These are phyloP conservation scores for Fusarium sp. DNA, from an alignment of 2,329 filamentous ascomycete species.

Conservation along the genomic window DNA sequence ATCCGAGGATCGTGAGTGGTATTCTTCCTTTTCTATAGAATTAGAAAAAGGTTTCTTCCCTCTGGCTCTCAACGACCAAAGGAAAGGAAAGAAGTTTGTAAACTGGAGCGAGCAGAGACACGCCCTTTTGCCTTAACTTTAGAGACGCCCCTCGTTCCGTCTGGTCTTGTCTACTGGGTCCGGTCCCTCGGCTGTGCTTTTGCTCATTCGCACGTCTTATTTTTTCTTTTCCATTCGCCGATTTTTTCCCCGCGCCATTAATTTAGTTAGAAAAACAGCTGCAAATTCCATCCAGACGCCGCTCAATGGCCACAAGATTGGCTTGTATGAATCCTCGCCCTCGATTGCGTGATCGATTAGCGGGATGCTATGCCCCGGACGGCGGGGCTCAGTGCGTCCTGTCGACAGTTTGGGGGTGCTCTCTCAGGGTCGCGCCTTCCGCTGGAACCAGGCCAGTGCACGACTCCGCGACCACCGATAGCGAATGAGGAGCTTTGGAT, in stretches of 20 bases:
- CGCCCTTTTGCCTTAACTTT: slow-evolving; percentile 29
- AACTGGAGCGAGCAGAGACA: slow-evolving; percentile 35
- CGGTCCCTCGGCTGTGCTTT: slow-evolving; percentile 39
- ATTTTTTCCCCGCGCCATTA: slow-evolving; percentile 47
- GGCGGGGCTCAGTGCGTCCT: slow-evolving; percentile 40
- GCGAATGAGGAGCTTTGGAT: slow-evolving; percentile 43
- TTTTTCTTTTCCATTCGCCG: slow-evolving; percentile 36
- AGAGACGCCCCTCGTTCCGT: slow-evolving; percentile 31
- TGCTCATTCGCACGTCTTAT: slow-evolving; percentile 40
- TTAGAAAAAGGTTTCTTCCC: slow-evolving; percentile 46
- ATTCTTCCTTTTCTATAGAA: slow-evolving; percentile 38
- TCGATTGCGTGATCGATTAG: slow-evolving; percentile 50
- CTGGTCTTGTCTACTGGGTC: slow-evolving; percentile 10
- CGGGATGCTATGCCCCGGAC: slow-evolving; percentile 47
- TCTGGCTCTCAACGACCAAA: slow-evolving; percentile 42
- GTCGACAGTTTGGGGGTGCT: slow-evolving; percentile 32
- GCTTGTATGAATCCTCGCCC: slow-evolving; percentile 47
- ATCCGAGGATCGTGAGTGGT: slow-evolving; percentile 39
- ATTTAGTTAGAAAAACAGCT: slow-evolving; percentile 21
- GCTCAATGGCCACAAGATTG: slow-evolving; percentile 32
- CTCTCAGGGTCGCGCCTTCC: slow-evolving; percentile 39
- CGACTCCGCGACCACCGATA: slow-evolving; percentile 42
- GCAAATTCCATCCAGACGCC: slow-evolving; percentile 35
- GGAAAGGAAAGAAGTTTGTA: slow-evolving; percentile 36
- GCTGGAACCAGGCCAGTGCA: slow-evolving; percentile 30